A percentile compares a stretch with the other conserved stretches of the same genome.
Evolutionary conservation across 257 asterid genomes (phyloP).

Genomic region (Przewalskia tangutica): DNA sequence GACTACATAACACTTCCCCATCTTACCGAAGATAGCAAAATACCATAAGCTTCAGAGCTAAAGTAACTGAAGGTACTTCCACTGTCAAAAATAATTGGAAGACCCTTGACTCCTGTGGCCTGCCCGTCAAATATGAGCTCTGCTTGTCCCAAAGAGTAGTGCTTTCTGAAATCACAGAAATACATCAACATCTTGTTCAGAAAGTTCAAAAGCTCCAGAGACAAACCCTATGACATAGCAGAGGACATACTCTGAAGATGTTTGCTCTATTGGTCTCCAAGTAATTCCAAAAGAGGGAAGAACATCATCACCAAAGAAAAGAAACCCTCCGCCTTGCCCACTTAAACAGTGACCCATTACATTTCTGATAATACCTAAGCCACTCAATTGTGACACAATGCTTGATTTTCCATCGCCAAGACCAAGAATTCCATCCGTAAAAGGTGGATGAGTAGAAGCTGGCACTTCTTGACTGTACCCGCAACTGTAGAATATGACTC

Average conservation of each 20-base stretch:
- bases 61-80: conserved; percentile 44
- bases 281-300: conserved; percentile 33
- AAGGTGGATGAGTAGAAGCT: conserved; percentile 40
- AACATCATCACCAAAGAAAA: conserved; percentile 79
- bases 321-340: conserved; percentile 70
- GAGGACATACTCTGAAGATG: conserved; percentile 19
- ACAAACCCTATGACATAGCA: neutral
- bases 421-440: conserved; percentile 87
- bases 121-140: conserved; percentile 21
- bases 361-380: conserved; percentile 44
- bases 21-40: conserved; percentile 29
- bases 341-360: conserved; percentile 84
- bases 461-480: conserved; percentile 81
- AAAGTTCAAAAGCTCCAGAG: neutral
- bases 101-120: conserved; percentile 15
- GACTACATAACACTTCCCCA: neutral
- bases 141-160: conserved; percentile 27
- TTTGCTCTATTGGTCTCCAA: conserved; percentile 27
- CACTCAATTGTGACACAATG: conserved; percentile 52
- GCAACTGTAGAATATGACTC: conserved; percentile 37
- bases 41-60: conserved; percentile 15
- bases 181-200: neutral
- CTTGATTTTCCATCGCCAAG: conserved; percentile 78
- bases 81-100: conserved; percentile 30
- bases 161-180: conserved; percentile 20